phyloP scores from a whole-genome alignment of 2,329 filamentous ascomycete species.

The Neonectria neomacrospora region DNA sequence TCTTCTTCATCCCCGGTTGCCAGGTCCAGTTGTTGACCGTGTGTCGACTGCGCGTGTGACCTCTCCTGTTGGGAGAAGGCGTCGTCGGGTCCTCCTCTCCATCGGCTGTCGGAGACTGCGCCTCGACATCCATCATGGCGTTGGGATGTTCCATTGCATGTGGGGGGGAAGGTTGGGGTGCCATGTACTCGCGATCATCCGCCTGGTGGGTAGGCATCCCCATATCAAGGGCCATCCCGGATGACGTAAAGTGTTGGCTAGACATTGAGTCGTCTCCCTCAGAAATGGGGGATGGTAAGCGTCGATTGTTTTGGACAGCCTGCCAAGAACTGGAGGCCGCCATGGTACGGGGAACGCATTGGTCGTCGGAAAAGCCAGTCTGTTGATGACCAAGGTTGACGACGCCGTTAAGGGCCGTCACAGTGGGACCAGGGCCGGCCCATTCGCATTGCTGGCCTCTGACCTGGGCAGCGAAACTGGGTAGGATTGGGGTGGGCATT shows the following conservation, averaged over 20 bases:
- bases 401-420: conserved; percentile 49
- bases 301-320: conserved; percentile 63
- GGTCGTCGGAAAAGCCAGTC: conserved; percentile 53
- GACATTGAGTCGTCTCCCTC: conserved; percentile 63
- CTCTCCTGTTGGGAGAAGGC: conserved; percentile 62
- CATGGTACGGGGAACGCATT: conserved; percentile 61
- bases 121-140: conserved; percentile 52
- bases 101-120: conserved; percentile 41
- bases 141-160: conserved; percentile 56
- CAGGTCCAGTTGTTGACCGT: conserved; percentile 70
- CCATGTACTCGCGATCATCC: conserved; percentile 38
- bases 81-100: conserved; percentile 53
- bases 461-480: conserved; percentile 66
- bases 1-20: conserved; percentile 73
- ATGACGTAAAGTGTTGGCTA: conserved; percentile 48
- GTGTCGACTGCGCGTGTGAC: conserved; percentile 68
- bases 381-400: conserved; percentile 55
- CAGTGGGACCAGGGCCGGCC: conserved; percentile 48
- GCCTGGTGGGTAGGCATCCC: conserved; percentile 49
- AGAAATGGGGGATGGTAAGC: conserved; percentile 69
- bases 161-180: conserved; percentile 39
- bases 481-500: conserved; percentile 70
- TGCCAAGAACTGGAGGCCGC: conserved; percentile 61
- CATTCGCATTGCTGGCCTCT: conserved; percentile 62
- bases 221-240: conserved; percentile 48